Percentiles rank a stretch among this genome's conserved stretches.
Evolutionary conservation across 2,329 filamentous ascomycete species (phyloP).

Genomic region (Arthrobotrys conoides): DNA sequence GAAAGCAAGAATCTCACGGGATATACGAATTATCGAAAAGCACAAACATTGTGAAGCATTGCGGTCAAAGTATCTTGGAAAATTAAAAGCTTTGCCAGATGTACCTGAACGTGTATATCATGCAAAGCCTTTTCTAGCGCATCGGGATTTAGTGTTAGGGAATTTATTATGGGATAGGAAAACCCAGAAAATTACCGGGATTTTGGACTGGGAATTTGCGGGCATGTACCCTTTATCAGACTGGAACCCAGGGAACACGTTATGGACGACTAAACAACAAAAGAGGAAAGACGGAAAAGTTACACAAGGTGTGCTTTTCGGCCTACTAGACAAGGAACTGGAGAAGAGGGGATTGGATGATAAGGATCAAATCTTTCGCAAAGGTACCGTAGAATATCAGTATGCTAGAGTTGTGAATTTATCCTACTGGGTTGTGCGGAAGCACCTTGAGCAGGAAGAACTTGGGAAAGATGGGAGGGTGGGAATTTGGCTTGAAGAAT

Average conservation of each 20-base stretch:
- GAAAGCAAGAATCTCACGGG: conserved; percentile 37
- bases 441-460: conserved; percentile 49
- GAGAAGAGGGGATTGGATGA: conserved; percentile 27
- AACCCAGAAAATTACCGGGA: conserved; percentile 60
- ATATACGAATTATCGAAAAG: conserved; percentile 45
- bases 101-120: conserved; percentile 23
- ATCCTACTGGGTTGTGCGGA: conserved; percentile 49
- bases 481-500: conserved; percentile 34
- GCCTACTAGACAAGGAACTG: conserved; percentile 33
- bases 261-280: conserved; percentile 41
- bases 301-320: conserved; percentile 39
- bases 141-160: conserved; percentile 61
- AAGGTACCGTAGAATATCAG: conserved; percentile 27
- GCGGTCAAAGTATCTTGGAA: conserved; percentile 17
- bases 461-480: conserved; percentile 39
- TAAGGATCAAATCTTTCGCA: conserved; percentile 22
- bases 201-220: conserved; percentile 63
- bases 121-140: conserved; percentile 53
- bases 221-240: conserved; percentile 63
- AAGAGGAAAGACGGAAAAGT: conserved; percentile 38
- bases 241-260: conserved; percentile 55
- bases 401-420: conserved; percentile 39
- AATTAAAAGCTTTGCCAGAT: conserved; percentile 17
- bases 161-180: conserved; percentile 62
- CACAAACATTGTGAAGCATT: conserved; percentile 32